Base-by-base conservation (phyloP, 2,329 filamentous ascomycete genomes). In the Neonectria punicea region DNA sequence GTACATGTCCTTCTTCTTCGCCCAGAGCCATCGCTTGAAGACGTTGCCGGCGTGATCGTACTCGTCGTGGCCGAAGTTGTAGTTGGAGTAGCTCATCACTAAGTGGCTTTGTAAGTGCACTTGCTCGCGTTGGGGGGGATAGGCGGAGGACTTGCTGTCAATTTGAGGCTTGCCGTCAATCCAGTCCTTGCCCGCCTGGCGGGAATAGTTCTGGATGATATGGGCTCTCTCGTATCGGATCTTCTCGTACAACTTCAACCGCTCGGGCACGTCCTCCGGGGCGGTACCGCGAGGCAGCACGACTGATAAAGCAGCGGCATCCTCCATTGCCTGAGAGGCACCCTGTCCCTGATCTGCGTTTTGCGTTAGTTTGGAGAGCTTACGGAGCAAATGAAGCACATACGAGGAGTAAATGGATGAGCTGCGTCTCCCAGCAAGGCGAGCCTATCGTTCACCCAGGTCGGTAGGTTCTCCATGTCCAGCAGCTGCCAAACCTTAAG, bases 271-370 rank as follows among this genome's bases (percentile, higher is more conserved):
- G 0, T 88, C 85, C 0, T 79, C 76, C 0, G 76, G 67, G 0
- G 73, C 59, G 0, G 85, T 85, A 0, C 83, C 84, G 0, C 68
- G 67, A 0, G 84, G 83, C 0, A 92, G 79, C 18, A 92, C 81
- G 3, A 85, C 83, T 1, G 82, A 84, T 0, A 93, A 75, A 0
- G 88, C 83, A 0, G 85, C 86, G 0, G 85, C 89, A 68, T 93
- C 90, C 75, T 93, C 90, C 41, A 92, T 91, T 0, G 90, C 90
- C 68, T 87, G 88, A 16, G 84, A 89, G 1, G 89, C 89, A 3
- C 72, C 73, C 41, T 75, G 72, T 0, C 71, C 73, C 20, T 73
- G 72, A 32, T 73, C 67, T 69, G 5, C 8, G 39, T 22, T 10
- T 2, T 3, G 8, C n/a, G 36, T 68, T 41, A 66, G 63, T 18